Percentiles rank a stretch among this genome's conserved stretches.
phyloP scores from a whole-genome alignment of 2,329 filamentous ascomycete species.

The Raffaelea ambrosiae region DNA sequence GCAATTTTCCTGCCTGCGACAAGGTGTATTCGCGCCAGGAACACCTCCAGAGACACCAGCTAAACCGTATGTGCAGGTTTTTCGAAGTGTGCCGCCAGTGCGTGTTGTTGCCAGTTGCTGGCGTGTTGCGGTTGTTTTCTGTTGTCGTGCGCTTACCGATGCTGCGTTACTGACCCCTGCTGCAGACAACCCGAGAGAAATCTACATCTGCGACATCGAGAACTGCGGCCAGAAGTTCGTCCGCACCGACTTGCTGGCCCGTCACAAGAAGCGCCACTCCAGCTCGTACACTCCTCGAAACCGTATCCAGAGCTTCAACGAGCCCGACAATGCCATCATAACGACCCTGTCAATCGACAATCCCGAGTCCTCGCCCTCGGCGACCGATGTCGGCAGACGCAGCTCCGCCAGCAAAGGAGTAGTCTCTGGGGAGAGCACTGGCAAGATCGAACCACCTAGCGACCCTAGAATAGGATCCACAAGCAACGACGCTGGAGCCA shows the following conservation, averaged over 20 bases:
- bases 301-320: constrained; percentile 38
- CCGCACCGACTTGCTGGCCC: constrained; percentile 64
- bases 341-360: constrained; percentile 8
- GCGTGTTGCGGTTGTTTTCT: too few species aligned
- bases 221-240: constrained; percentile 72
- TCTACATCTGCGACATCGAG: constrained; percentile 67
- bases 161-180: too few species aligned
- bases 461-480: not conserved
- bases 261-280: constrained; percentile 58
- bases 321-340: constrained; percentile 18
- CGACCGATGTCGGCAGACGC: not conserved
- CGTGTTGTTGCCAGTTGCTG: too few species aligned
- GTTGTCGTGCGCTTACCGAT: too few species aligned
- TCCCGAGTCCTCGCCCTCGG: constrained; percentile 10
- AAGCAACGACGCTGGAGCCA: too few species aligned
- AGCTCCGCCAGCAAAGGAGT: too few species aligned
- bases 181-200: constrained; percentile 71
- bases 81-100: too few species aligned
- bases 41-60: constrained; percentile 71
- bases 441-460: not conserved
- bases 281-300: constrained; percentile 43
- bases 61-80: constrained; percentile 53
- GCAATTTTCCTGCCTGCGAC: constrained; percentile 62
- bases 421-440: too few species aligned
- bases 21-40: constrained; percentile 76